Conservation (phyloP, 2,329 filamentous ascomycete species). For the Escovopsis sp. region DNA sequence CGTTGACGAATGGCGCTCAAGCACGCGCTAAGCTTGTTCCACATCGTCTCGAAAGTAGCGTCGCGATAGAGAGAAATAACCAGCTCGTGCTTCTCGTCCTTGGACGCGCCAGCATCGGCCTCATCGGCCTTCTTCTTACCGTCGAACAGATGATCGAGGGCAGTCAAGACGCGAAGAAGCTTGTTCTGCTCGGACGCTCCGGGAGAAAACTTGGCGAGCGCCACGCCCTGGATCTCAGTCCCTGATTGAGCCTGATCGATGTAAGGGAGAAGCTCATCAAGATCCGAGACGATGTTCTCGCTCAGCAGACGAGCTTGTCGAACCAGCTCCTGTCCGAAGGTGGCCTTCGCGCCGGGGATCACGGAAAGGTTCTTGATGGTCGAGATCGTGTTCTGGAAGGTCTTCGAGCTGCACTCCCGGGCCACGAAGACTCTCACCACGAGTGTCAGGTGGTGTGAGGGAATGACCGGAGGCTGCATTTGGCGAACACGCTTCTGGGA, state of each 20-base stretch:
- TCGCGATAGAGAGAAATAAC: slow-evolving; percentile 82
- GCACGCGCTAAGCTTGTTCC: slow-evolving; percentile 83
- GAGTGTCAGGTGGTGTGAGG: slow-evolving; percentile 74
- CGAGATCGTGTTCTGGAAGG: slow-evolving; percentile 91
- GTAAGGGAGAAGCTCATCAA: slow-evolving; percentile 71
- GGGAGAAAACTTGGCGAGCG: slow-evolving; percentile 88
- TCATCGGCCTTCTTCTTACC: slow-evolving; percentile 50
- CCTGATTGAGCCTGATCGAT: slow-evolving; percentile 76
- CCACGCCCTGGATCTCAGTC: slow-evolving; percentile 89
- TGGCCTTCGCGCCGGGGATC: slow-evolving; percentile 75
- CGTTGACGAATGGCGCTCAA: slow-evolving; percentile 76
- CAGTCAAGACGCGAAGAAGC: slow-evolving; percentile 77
- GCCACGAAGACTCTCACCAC: slow-evolving; percentile 96
- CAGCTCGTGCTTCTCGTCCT: slow-evolving; percentile 63
- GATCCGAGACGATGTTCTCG: slow-evolving; percentile 67
- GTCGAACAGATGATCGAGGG: slow-evolving; percentile 90
- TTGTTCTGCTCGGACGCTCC: slow-evolving; percentile 95
- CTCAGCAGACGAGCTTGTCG: slow-evolving; percentile 73
- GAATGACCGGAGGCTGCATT: slow-evolving; percentile 69
- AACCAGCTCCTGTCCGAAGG: slow-evolving; percentile 88
- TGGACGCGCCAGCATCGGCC: slow-evolving; percentile 33
- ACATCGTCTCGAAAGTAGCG: slow-evolving; percentile 75
- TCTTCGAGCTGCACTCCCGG: slow-evolving; percentile 91
- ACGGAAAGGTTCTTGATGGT: slow-evolving; percentile 97
- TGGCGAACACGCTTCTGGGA: slow-evolving; percentile 37